Base-by-base conservation (phyloP, 2,329 filamentous ascomycete species). In the Fusarium pseudonygamai region DNA sequence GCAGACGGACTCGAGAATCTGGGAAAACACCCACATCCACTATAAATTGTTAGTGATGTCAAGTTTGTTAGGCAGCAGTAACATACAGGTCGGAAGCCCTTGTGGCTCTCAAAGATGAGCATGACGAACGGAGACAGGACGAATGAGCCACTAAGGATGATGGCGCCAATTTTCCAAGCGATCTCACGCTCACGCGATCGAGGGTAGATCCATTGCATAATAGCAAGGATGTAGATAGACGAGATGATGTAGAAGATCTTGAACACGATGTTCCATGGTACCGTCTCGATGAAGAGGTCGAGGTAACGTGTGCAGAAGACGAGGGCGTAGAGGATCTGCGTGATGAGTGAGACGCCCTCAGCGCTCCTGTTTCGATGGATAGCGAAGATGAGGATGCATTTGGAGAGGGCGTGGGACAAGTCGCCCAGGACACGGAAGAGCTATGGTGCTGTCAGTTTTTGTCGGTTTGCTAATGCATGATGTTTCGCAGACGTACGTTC, bases 321-420 rank as follows among this genome's bases (percentile, higher is more conserved):
- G 72, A 92, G 81, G 62, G 92, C 90, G 84, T 98, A 98, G 74
- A 98, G 90, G 63, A 91, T 88, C 83, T 98, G 96, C 3, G 93
- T 97, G 78, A 98, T 93, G 79, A 97, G 91, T 30, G 95, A 97
- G 69, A 98, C 93, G 67, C 95, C 94, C 87, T 97, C 95, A 53
- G 95, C 93, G 81, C 93, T 96, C 79, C 89, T 89, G 80, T 98
- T 97, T 75, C 90, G 89, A 83, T 97, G 94, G 78, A 98, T 97
- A 62, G 95, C 91, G 85, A 92, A 93, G 84, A 98, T 94, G 77
- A 98, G 88, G 80, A 98, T 96, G 81, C 92, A 90, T 88, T 97
- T 98, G 64, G 95, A 96, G 55, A 91, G 86, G 50, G 94, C 90
- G 81, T 98, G 96, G 78, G 93, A 94, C 77, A 96, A 83, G 82